Conservation (phyloP, 139 green algal genomes). For the Coelastrella sp. region DNA sequence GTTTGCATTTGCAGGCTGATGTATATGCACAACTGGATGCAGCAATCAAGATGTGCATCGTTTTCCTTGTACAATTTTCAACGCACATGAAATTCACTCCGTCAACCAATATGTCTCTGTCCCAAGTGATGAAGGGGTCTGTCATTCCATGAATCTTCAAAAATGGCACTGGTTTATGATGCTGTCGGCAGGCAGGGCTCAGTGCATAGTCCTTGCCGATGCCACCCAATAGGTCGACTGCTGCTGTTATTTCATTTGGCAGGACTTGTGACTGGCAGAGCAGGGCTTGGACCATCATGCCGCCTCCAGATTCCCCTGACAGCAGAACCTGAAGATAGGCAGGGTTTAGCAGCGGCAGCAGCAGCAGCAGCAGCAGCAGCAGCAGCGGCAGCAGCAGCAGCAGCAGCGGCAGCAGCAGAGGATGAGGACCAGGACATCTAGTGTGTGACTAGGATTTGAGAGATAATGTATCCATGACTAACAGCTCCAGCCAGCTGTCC, state of each 20-base stretch:
- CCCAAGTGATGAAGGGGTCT: constrained; percentile 28
- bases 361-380: neutral
- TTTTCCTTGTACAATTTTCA: neutral
- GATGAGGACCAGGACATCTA: neutral
- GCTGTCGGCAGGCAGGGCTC: neutral
- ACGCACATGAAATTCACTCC: constrained; percentile 28
- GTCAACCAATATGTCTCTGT: constrained; percentile 30
- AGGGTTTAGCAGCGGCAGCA: neutral
- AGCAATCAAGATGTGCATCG: neutral
- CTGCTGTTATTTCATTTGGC: constrained; percentile 8
- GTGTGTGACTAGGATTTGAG: neutral
- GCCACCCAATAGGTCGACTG: constrained; percentile 33
- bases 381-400: neutral
- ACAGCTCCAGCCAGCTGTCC: no score
- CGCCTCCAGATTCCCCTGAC: constrained; percentile 24
- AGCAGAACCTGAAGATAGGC: constrained; percentile 35
- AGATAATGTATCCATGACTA: no score
- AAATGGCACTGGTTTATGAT: neutral
- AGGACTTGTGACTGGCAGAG: constrained; percentile 30
- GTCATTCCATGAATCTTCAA: constrained; percentile 34
- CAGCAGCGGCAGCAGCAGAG: neutral
- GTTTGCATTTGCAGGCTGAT: neutral
- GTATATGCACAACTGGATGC: neutral
- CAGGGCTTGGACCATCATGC: constrained; percentile 43
- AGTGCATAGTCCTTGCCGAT: constrained; percentile 19